Evolutionary conservation across 1,284 basidiomycete species (phyloP).

Genomic region (Cystobasidiaceae sp.): DNA sequence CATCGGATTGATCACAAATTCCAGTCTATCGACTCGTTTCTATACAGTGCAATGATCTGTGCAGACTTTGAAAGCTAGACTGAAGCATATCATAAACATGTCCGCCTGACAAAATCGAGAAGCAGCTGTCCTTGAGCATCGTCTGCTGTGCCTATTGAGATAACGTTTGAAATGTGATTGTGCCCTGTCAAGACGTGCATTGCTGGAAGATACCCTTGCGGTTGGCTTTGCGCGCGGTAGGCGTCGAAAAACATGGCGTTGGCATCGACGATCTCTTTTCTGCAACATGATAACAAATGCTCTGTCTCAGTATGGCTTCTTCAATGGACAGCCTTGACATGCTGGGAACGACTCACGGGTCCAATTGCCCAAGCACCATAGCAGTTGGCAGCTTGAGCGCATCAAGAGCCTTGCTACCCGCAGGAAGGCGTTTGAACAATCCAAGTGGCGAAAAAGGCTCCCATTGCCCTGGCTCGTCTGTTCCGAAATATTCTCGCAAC

Average conservation of each 20-base stretch:
- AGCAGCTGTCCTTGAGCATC: conserved; percentile 28
- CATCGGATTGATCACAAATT: no score
- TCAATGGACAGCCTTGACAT: no score
- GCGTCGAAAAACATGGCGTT: conserved; percentile 34
- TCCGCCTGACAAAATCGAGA: conserved; percentile 20
- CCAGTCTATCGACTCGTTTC: no score
- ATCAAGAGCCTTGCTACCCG: background rate
- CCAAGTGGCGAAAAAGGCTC: conserved; percentile 4
- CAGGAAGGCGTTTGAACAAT: conserved; percentile 17
- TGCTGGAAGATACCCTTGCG: conserved; percentile 25
- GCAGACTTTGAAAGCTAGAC: no score
- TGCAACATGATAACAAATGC: no score
- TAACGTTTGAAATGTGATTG: conserved; percentile 35
- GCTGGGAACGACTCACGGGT: conserved; percentile 5
- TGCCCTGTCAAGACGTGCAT: conserved; percentile 33
- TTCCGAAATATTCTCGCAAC: conserved; percentile 34
- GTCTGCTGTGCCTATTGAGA: conserved; percentile 32
- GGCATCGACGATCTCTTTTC: conserved; percentile 35
- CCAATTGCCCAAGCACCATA: conserved; percentile 23
- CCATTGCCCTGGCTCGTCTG: conserved; percentile 4
- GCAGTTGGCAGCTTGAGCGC: conserved; percentile 6
- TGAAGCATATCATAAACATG: no score
- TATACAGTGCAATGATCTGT: no score
- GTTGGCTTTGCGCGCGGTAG: conserved; percentile 28
- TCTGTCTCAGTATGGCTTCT: no score